Percentiles rank a stretch among this genome's conserved stretches.
These are phyloP conservation scores for Umbellularia californica DNA, from an alignment of 164 flowering plant species.

Conservation along the genomic window DNA sequence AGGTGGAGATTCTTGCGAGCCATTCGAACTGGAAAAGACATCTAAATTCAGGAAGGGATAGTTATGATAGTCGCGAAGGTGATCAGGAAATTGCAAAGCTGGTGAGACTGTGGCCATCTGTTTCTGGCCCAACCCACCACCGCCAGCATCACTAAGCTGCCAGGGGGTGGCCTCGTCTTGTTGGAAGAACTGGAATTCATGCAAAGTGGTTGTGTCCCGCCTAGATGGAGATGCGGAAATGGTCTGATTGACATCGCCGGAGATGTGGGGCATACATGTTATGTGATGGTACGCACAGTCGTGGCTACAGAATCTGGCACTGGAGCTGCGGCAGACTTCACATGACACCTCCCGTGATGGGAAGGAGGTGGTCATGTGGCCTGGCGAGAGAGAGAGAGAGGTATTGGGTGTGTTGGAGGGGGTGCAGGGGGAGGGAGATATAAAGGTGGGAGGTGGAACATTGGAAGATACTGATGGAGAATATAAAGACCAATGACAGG, in stretches of 20 bases:
- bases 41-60: not conserved
- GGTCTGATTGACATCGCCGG: not conserved
- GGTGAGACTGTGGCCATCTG: not conserved
- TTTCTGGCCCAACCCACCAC: not conserved
- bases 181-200: slow-evolving; percentile 10
- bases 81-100: not conserved
- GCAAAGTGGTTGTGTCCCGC: not conserved
- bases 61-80: not conserved
- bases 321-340: not conserved
- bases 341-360: not conserved
- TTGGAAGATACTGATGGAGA: not conserved
- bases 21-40: not conserved
- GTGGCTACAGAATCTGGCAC: not conserved
- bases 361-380: not conserved
- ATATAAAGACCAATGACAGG: slow-evolving; percentile 4
- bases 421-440: not conserved
- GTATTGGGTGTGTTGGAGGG: not conserved
- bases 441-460: not conserved
- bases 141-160: not conserved
- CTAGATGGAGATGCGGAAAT: not conserved
- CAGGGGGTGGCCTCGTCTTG: not conserved
- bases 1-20: slow-evolving; percentile 3
- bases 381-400: not conserved
- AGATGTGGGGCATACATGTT: not conserved
- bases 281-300: not conserved